phyloP scores from a whole-genome alignment of 257 asterid genomes.

The Solanum ossicruentum region DNA sequence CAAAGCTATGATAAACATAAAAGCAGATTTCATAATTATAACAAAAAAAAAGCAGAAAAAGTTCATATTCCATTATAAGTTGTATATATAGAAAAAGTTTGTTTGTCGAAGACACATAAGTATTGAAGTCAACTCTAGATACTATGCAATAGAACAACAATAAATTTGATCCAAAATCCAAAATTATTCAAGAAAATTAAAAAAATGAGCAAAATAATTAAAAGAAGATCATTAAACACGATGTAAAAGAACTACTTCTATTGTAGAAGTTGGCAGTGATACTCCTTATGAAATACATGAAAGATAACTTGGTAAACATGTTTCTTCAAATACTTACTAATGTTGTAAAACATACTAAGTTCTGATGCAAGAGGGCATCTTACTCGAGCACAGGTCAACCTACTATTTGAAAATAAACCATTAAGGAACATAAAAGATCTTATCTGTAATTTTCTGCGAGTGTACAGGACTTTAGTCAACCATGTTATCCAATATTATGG shows the following conservation, averaged over 20 bases:
- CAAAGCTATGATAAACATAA: too few relatives aligned
- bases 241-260: background rate
- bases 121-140: background rate
- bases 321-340: too few relatives aligned
- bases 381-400: background rate
- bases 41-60: too few relatives aligned
- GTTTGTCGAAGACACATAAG: too few relatives aligned
- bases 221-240: too few relatives aligned
- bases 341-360: too few relatives aligned
- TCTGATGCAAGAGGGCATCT: background rate
- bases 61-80: too few relatives aligned
- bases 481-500: background rate
- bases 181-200: background rate
- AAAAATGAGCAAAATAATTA: background rate
- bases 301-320: background rate
- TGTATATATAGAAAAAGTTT: too few relatives aligned
- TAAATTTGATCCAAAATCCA: background rate
- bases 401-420: too few relatives aligned
- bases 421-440: background rate
- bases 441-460: too few relatives aligned
- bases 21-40: too few relatives aligned
- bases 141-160: background rate
- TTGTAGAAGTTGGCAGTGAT: background rate
- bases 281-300: too few relatives aligned
- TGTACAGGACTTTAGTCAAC: background rate